Evolutionary conservation across 2,329 filamentous ascomycete species (phyloP).

Genomic region (Talaromyces piceae): DNA sequence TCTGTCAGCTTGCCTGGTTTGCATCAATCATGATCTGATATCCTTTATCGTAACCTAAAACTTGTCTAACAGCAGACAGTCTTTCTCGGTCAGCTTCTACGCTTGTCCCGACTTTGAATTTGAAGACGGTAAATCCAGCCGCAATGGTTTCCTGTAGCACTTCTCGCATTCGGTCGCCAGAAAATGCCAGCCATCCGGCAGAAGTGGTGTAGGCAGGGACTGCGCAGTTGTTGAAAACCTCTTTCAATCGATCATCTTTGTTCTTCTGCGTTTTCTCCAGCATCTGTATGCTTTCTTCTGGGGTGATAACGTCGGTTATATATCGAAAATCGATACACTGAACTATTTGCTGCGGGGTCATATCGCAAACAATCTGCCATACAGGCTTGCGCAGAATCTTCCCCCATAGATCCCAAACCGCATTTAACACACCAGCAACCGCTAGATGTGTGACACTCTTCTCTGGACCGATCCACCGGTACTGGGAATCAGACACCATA

Average conservation of each 20-base stretch:
- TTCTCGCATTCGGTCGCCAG: slow-evolving; percentile 73
- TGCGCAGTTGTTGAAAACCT: slow-evolving; percentile 64
- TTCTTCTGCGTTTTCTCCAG: slow-evolving; percentile 57
- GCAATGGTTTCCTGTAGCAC: slow-evolving; percentile 66
- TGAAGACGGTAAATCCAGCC: slow-evolving; percentile 77
- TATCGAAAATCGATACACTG: slow-evolving; percentile 87
- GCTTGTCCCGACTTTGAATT: slow-evolving; percentile 76
- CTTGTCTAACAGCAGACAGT: slow-evolving; percentile 64
- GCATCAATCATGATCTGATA: slow-evolving; percentile 88
- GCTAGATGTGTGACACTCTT: slow-evolving; percentile 91
- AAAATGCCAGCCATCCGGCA: slow-evolving; percentile 87
- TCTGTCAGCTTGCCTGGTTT: slow-evolving; percentile 56
- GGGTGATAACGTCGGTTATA: slow-evolving; percentile 83
- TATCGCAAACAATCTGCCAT: slow-evolving; percentile 81
- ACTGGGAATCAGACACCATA: slow-evolving; percentile 81
- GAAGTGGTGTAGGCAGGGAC: slow-evolving; percentile 87
- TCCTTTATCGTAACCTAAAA: slow-evolving; percentile 73
- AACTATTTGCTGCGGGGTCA: slow-evolving; percentile 81
- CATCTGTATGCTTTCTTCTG: slow-evolving; percentile 69
- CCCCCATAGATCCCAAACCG: slow-evolving; percentile 89
- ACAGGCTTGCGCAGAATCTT: slow-evolving; percentile 79
- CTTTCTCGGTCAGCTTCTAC: slow-evolving; percentile 64
- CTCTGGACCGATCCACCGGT: slow-evolving; percentile 89
- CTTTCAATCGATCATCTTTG: slow-evolving; percentile 63
- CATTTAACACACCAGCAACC: slow-evolving; percentile 79